phyloP scores from a whole-genome alignment of 2,329 filamentous ascomycete species.

The Penicillium capsulatum region DNA sequence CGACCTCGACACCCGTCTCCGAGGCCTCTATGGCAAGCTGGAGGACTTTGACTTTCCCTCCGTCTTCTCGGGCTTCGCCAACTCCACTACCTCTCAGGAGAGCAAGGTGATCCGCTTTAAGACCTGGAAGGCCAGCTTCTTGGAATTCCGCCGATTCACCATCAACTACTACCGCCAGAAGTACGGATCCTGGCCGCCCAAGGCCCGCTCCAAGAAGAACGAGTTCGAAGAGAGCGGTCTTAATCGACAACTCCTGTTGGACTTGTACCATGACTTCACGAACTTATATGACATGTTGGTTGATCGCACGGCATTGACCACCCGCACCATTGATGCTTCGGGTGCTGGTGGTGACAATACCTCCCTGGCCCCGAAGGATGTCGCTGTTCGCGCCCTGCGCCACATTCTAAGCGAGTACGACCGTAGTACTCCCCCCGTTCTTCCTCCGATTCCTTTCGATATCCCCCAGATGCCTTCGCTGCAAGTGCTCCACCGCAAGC shows the following conservation, averaged over 20 bases:
- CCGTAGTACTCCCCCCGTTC: constrained; percentile 78
- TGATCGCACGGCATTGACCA: constrained; percentile 72
- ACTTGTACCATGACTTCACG: constrained; percentile 81
- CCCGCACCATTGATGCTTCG: constrained; percentile 67
- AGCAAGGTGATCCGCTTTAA: constrained; percentile 78
- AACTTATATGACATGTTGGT: constrained; percentile 84
- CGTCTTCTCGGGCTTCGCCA: constrained; percentile 81
- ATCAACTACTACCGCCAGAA: constrained; percentile 64
- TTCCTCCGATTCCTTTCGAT: constrained; percentile 88
- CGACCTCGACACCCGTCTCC: constrained; percentile 69
- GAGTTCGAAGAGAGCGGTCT: constrained; percentile 79
- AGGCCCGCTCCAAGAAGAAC: constrained; percentile 88
- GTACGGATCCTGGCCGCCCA: constrained; percentile 81
- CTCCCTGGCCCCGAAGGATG: constrained; percentile 49
- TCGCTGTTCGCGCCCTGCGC: constrained; percentile 66
- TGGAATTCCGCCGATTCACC: constrained; percentile 68
- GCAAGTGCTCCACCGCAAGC: constrained; percentile 59
- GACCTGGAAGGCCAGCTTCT: constrained; percentile 72
- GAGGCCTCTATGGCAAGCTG: constrained; percentile 67
- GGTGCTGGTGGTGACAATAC: constrained; percentile 47
- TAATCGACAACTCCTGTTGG: constrained; percentile 75
- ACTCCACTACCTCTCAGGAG: constrained; percentile 72
- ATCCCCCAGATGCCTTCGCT: constrained; percentile 72
- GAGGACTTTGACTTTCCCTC: constrained; percentile 88
- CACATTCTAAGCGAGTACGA: constrained; percentile 84